Conservation (phyloP, 177 flowering plant genomes). For the Vitis hybrid region DNA sequence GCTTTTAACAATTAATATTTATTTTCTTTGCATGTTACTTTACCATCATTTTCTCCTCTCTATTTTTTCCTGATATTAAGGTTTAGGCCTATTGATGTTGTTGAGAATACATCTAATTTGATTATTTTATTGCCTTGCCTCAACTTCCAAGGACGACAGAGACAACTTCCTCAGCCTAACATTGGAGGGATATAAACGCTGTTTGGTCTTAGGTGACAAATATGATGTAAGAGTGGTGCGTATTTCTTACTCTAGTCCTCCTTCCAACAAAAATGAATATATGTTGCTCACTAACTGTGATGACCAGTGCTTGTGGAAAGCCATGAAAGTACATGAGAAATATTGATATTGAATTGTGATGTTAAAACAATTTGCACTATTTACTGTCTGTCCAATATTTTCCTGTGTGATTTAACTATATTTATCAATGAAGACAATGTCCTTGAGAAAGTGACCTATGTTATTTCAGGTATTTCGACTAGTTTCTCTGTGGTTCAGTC, state of each 20-base stretch:
- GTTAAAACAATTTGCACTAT: too few relatives aligned
- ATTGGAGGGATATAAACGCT: constrained; percentile 84
- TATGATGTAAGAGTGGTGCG: constrained; percentile 92
- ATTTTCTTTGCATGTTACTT: not conserved
- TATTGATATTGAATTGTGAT: too few relatives aligned
- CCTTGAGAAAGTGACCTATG: constrained; percentile 3
- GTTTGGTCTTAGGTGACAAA: constrained; percentile 84
- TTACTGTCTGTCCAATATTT: not conserved
- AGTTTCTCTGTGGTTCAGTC: constrained; percentile 89
- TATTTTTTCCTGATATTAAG: not conserved
- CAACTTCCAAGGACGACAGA: constrained; percentile 73
- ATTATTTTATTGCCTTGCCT: constrained; percentile 3
- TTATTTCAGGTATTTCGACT: constrained; percentile 86
- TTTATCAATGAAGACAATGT: not conserved
- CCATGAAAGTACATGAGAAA: too few relatives aligned
- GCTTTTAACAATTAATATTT: not conserved
- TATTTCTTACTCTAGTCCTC: not conserved
- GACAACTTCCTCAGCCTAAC: constrained; percentile 83
- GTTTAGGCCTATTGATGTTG: not conserved
- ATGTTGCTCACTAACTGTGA: not conserved
- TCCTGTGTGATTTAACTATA: not conserved
- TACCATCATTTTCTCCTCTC: not conserved
- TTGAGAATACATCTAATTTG: not conserved
- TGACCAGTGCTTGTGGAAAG: not conserved
- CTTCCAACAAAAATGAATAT: not conserved